Base-by-base conservation (phyloP, 768 basidiomycete genomes). In the Gymnopilus dilepis region DNA sequence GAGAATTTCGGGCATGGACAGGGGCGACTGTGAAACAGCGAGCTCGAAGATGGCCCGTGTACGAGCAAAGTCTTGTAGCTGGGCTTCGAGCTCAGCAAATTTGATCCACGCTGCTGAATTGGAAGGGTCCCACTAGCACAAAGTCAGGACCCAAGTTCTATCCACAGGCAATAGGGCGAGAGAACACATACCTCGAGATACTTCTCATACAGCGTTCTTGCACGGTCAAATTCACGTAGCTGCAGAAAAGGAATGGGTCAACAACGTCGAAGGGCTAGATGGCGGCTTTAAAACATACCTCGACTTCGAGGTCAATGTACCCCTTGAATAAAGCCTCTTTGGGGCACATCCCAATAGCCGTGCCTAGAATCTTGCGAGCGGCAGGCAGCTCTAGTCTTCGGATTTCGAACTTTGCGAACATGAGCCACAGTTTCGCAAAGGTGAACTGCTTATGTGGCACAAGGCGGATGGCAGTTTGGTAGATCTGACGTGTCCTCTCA, bases 401-500 rank as follows among this genome's bases (percentile, higher is more conserved):
- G 7, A 97, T 78, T 74, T 99, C 97, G 66, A 99, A 99, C 65
- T 90, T 87, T 5, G 97, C 94, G 66, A 90, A 97, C 79, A 92
- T 84, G 19, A 92, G 74, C 97, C 97, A 99, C 11, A 99, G 78
- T 76, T 99, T 99, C 3, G 97, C 93, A 67, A 99, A 99, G 0
- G 97, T 98, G 74, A 99, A 99, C 61, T 89, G 86, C 71, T 97
- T 97, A 74, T 99, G 97, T 0, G 97, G 97, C 2, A 98, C 89
- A 22, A 99, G 87, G 60, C 84, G 84, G 56, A 97, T 76, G 6
- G 90, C 94, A 0, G 95, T 95, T 73, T 94, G 90, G 77, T 95
- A 99, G 31, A 99, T 90, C 69, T 98, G 92, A 52, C 95, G 85
- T 24, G 94, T 83, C 2, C 97, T 90, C 33, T 80, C 80, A 66